Evolutionary conservation across 225 moss, liverwort and hornwort species (phyloP).

Genomic region (Sphagnum tenellum): DNA sequence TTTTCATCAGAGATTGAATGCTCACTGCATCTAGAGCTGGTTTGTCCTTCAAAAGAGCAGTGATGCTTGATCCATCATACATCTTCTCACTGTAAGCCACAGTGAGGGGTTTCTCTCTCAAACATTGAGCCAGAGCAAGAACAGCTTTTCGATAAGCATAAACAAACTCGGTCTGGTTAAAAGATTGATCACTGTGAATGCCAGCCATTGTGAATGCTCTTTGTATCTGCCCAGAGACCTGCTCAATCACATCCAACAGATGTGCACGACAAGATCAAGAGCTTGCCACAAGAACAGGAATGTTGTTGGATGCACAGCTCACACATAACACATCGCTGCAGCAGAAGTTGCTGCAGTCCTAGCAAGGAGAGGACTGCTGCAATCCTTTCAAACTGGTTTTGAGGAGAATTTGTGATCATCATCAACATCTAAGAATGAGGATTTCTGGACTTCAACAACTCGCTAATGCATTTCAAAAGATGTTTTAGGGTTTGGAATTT

Average conservation of each 20-base stretch:
- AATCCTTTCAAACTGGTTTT: no score
- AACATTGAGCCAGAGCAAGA: conserved; percentile 18
- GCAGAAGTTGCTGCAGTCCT: no score
- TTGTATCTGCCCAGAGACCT: conserved; percentile 26
- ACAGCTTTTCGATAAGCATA: conserved; percentile 21
- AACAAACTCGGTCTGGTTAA: conserved; percentile 37
- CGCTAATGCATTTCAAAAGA: no score
- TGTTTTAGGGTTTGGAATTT: no score
- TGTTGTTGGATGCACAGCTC: no score
- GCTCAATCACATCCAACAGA: neutral
- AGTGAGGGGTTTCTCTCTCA: conserved; percentile 31
- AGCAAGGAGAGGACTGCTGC: no score
- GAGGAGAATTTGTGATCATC: no score
- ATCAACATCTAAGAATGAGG: no score
- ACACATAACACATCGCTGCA: no score
- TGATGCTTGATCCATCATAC: conserved; percentile 52
- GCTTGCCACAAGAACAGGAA: no score
- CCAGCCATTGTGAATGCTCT: conserved; percentile 25
- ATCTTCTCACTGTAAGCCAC: conserved; percentile 68
- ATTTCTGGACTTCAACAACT: no score
- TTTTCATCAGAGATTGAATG: neutral
- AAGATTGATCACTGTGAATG: conserved; percentile 16
- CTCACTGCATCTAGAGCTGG: conserved; percentile 37
- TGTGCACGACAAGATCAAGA: no score
- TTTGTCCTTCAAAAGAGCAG: conserved; percentile 38